Evolutionary conservation across 2,329 filamentous ascomycete genomes (phyloP), one percentile per base, ranked within the genome.

Genomic region (Neodidymelliopsis sp.): DNA sequence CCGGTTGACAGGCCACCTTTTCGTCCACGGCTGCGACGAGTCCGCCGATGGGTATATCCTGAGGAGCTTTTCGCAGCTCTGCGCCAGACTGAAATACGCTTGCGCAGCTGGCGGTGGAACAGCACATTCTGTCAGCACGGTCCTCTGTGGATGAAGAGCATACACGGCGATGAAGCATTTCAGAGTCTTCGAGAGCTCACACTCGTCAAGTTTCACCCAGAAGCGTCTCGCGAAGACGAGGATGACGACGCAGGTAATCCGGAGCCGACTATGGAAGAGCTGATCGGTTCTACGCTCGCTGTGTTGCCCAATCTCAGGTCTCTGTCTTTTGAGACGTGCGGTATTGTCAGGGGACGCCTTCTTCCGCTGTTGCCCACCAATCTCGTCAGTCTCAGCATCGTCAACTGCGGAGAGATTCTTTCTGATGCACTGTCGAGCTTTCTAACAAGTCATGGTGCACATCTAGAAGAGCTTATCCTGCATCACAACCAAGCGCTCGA

Each of bases 401-500:
- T 86, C 57, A 93, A 94, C 60, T 97, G 91, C 65, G 86, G 87
- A 74, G 84, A 89, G 53, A 74, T 96, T 8, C 84, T 80, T 4
- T 87, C 90, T 1, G 79, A 85, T 4, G 81, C 85, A 49, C 74
- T 97, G 16, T 75, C 79, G 19, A 67, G 72, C 0, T 96, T 88
- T 63, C 78, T 97, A 29, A 67, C 77, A 5, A 81, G 81, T 1
- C 85, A 90, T 60, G 92, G 91, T 0, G 72, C 76, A 16, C 75
- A 83, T n/a, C 75, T 97, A 16, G 81, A 81, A 41, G 81, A 82
- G 27, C 78, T 97, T 6, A 81, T 80, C 1, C 76, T 97, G 4
- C 83, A 87, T 42, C 89, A 96, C 72, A 96, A 96, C 62, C 86
- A 90, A 53, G 85, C 87, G 2, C 77, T 97, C 28, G 88, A 86